Conservation (phyloP, 1,284 basidiomycete species). For the Moniliophthora roreri region DNA sequence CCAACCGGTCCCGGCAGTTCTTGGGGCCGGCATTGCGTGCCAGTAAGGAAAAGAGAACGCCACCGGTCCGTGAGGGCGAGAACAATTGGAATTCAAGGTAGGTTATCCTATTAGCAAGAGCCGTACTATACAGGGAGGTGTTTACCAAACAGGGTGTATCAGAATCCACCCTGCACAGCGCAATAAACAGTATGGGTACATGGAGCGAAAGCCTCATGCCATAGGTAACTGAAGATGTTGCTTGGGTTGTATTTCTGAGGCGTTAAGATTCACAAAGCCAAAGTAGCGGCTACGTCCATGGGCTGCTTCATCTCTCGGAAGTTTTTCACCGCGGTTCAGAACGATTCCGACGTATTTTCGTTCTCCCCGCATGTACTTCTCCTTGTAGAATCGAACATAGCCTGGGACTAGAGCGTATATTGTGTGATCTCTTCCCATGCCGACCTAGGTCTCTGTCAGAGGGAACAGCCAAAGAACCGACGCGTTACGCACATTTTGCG, state of each 20-base stretch:
- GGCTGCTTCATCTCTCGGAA: constrained; percentile 76
- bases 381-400: constrained; percentile 88
- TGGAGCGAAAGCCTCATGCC: neutral
- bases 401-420: constrained; percentile 87
- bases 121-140: neutral
- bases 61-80: too few species aligned
- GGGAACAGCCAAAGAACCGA: constrained; percentile 14
- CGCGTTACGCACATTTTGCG: constrained; percentile 71
- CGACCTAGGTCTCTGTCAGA: constrained; percentile 54
- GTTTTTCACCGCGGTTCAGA: constrained; percentile 71
- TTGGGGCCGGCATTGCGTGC: too few species aligned
- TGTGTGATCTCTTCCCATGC: constrained; percentile 90
- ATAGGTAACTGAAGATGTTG: neutral
- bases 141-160: neutral
- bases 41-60: too few species aligned
- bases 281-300: constrained; percentile 79
- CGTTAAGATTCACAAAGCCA: constrained; percentile 65
- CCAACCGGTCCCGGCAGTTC: too few species aligned
- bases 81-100: neutral
- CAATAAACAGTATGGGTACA: too few species aligned
- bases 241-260: neutral
- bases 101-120: too few species aligned
- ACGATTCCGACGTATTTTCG: constrained; percentile 85
- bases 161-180: too few species aligned
- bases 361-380: constrained; percentile 66